phyloP scores from a whole-genome alignment of 768 basidiomycete genomes.

The Tylopilus plumbeoviolaceoides region DNA sequence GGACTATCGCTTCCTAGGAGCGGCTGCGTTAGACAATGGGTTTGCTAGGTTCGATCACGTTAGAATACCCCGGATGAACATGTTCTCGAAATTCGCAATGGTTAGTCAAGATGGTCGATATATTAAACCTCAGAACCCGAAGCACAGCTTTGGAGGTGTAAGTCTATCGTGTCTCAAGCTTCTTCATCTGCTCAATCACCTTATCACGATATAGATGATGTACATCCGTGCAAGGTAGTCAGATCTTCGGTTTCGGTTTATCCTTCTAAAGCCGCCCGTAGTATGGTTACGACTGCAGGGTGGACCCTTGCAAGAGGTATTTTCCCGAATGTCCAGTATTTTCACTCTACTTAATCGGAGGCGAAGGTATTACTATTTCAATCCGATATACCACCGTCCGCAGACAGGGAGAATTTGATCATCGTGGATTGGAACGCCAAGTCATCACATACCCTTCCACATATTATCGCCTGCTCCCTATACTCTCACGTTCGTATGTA shows the following conservation, averaged over 20 bases:
- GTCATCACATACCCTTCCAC: slow-evolving; percentile 71
- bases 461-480: slow-evolving; percentile 67
- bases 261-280: slow-evolving; percentile 18
- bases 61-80: slow-evolving; percentile 62
- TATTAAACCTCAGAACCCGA: slow-evolving; percentile 63
- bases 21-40: slow-evolving; percentile 56
- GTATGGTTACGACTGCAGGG: slow-evolving; percentile 61
- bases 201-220: slow-evolving; percentile 48
- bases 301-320: slow-evolving; percentile 66
- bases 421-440: slow-evolving; percentile 57
- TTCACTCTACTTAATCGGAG: slow-evolving; percentile 13
- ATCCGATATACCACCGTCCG: slow-evolving; percentile 72
- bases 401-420: slow-evolving; percentile 54
- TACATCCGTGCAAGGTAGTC: slow-evolving; percentile 62
- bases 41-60: slow-evolving; percentile 64
- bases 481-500: slow-evolving; percentile 65
- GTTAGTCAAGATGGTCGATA: slow-evolving; percentile 66
- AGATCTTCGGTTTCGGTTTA: not conserved
- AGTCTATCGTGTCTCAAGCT: slow-evolving; percentile 21
- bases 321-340: not conserved
- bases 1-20: slow-evolving; percentile 36
- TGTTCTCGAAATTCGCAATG: slow-evolving; percentile 72
- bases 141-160: slow-evolving; percentile 73
- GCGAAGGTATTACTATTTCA: slow-evolving; percentile 51
- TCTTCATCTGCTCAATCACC: not conserved